Base-by-base conservation (phyloP, 805 yeast genomes). In the Priceomyces melissophilus region DNA sequence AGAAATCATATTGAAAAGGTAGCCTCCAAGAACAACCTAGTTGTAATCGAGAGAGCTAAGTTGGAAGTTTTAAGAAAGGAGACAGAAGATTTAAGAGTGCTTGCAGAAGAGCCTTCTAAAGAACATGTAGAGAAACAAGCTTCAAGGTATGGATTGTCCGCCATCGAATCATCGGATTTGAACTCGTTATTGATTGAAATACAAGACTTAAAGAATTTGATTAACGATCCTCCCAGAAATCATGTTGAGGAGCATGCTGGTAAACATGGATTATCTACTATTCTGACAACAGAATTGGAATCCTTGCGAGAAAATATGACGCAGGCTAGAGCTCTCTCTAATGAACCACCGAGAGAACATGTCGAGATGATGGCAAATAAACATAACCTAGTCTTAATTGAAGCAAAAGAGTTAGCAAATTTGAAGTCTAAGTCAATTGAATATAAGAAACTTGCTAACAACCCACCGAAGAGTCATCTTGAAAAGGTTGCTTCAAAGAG, bases 91-190 rank as follows among this genome's bases (percentile, higher is more conserved):
- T 30, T 47, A 1, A 4, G 30, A 9, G 26, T 47, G 35, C 41
- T 48, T 16, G 46, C 42, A 1, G 37, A 47, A 35, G 34, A 42
- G 11, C 47, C 50, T 15, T 16, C 45, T 15, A 38, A 42, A 16
- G 53, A 50, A 13, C 48, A 44, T 9, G 38, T 57, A 11, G 41
- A 38, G 1, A 32, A 43, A 11, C 49, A 51, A 41, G 63, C 68
- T 16, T 41, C 46, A 15, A 44, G 41, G 6, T 41, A 46, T 23
- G 62, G 60, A 11, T 49, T 60, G 43, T 55, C 49, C 11, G 53
- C 53, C 2, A 28, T 65, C 2, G 45, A 41, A 11, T 8, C 16
- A 3, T 23, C 37, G 12, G 41, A 54, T 28, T 41, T 30, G 43
- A 3, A 36, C 38, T 13, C 29, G 28, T 20, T 27, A 50, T 38